Conservation (phyloP, 2,329 filamentous ascomycete species). For the Trichophaea hybrida region DNA sequence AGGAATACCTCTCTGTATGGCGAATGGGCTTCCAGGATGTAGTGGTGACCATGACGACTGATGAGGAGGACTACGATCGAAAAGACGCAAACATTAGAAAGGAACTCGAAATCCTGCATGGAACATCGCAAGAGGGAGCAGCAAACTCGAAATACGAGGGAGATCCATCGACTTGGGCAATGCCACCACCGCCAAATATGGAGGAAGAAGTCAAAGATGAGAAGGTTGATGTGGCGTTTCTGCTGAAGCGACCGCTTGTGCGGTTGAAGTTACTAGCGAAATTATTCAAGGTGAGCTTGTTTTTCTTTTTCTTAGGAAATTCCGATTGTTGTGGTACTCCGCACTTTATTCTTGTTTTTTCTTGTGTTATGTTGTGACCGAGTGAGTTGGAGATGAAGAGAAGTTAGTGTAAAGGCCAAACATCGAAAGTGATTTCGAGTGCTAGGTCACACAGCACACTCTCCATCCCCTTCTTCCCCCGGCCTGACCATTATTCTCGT, state of each 20-base stretch:
- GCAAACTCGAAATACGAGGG: conserved; percentile 11
- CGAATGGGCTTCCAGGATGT: conserved; percentile 87
- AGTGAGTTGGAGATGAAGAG: too few species aligned
- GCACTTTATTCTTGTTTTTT: background rate
- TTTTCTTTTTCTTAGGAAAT: background rate
- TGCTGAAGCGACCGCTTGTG: conserved; percentile 77
- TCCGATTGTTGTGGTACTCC: background rate
- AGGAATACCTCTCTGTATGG: conserved; percentile 77
- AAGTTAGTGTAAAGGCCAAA: too few species aligned
- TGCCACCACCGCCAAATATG: conserved; percentile 18
- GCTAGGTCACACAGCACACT: too few species aligned
- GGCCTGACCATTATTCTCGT: too few species aligned
- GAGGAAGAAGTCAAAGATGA: conserved; percentile 47
- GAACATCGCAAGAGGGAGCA: conserved; percentile 34
- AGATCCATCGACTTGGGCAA: conserved; percentile 21
- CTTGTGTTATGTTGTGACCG: background rate
- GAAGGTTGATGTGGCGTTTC: conserved; percentile 81
- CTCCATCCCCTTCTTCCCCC: too few species aligned
- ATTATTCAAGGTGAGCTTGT: conserved; percentile 50
- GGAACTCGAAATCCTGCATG: conserved; percentile 42
- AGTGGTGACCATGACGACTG: conserved; percentile 62
- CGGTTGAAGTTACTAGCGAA: conserved; percentile 78
- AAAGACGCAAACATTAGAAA: conserved; percentile 36
- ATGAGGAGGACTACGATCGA: conserved; percentile 45
- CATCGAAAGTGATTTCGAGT: too few species aligned